Percentiles rank a stretch among this genome's conserved stretches.
Conservation (phyloP, 2,329 filamentous ascomycete species). For the Zalaria sp. region DNA sequence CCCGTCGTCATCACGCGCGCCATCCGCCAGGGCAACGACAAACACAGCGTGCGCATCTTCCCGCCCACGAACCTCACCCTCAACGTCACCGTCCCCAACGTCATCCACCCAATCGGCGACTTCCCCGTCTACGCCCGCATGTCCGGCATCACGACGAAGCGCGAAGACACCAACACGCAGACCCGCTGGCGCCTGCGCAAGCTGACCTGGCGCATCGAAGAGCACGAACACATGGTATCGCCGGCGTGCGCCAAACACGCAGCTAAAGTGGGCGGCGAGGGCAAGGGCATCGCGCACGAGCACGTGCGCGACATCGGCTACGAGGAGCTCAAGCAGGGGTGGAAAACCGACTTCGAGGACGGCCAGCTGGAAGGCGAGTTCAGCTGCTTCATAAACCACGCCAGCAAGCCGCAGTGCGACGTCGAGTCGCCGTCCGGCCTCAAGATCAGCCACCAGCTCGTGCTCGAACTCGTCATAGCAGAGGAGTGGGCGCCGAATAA, state of each 20-base stretch:
- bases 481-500: slow-evolving; percentile 68
- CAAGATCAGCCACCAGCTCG: slow-evolving; percentile 68
- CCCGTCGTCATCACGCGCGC: slow-evolving; percentile 65
- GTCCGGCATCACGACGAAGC: slow-evolving; percentile 66
- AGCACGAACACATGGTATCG: slow-evolving; percentile 65
- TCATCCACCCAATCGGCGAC: slow-evolving; percentile 74
- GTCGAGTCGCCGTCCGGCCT: slow-evolving; percentile 60
- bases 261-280: slow-evolving; percentile 46
- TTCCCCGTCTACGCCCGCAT: slow-evolving; percentile 70
- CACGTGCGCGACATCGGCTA: slow-evolving; percentile 66
- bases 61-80: slow-evolving; percentile 90
- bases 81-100: slow-evolving; percentile 64
- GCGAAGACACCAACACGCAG: slow-evolving; percentile 46
- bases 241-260: slow-evolving; percentile 68
- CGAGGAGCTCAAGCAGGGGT: slow-evolving; percentile 71
- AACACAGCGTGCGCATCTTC: slow-evolving; percentile 86
- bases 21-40: slow-evolving; percentile 63
- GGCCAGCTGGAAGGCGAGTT: slow-evolving; percentile 72
- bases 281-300: slow-evolving; percentile 59
- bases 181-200: slow-evolving; percentile 85
- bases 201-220: slow-evolving; percentile 84
- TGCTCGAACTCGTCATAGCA: slow-evolving; percentile 86
- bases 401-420: slow-evolving; percentile 60
- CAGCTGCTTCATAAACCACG: slow-evolving; percentile 45
- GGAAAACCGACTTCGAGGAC: slow-evolving; percentile 66